phyloP scores from a whole-genome alignment of 352 stramenopile genomes.

The Globisporangium nodosum region DNA sequence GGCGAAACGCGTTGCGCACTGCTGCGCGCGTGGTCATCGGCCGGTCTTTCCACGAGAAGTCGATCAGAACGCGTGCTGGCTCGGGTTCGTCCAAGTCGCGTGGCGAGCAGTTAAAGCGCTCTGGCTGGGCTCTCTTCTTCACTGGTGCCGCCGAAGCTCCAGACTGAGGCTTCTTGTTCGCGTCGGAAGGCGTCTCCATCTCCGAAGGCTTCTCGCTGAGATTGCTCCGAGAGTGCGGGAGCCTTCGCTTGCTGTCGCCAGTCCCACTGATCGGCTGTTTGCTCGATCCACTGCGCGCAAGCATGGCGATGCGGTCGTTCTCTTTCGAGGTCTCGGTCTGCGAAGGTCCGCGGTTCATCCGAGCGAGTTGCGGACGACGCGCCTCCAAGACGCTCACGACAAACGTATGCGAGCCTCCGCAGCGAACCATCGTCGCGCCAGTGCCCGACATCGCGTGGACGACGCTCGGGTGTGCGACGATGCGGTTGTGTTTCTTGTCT shows the following conservation, averaged over 20 bases:
- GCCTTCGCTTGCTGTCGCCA: neutral
- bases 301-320: constrained; percentile 13
- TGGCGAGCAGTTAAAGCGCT: neutral
- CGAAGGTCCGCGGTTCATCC: constrained; percentile 33
- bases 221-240: neutral
- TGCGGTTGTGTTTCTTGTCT: constrained; percentile 29
- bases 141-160: neutral
- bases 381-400: constrained; percentile 63
- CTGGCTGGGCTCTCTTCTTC: constrained; percentile 4
- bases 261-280: neutral
- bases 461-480: constrained; percentile 38
- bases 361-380: constrained; percentile 30
- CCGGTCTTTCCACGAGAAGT: constrained; percentile 40
- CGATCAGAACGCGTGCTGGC: neutral
- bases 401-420: constrained; percentile 55
- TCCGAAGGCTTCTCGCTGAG: neutral
- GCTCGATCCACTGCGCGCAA: neutral
- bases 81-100: neutral
- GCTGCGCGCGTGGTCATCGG: constrained; percentile 44
- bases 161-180: neutral
- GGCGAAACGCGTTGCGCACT: constrained; percentile 42
- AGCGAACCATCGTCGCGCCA: constrained; percentile 46
- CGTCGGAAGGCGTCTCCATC: neutral
- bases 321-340: constrained; percentile 26
- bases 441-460: constrained; percentile 50